Base-by-base conservation (phyloP, 2,329 filamentous ascomycete species). In the Chaetomium sp. region DNA sequence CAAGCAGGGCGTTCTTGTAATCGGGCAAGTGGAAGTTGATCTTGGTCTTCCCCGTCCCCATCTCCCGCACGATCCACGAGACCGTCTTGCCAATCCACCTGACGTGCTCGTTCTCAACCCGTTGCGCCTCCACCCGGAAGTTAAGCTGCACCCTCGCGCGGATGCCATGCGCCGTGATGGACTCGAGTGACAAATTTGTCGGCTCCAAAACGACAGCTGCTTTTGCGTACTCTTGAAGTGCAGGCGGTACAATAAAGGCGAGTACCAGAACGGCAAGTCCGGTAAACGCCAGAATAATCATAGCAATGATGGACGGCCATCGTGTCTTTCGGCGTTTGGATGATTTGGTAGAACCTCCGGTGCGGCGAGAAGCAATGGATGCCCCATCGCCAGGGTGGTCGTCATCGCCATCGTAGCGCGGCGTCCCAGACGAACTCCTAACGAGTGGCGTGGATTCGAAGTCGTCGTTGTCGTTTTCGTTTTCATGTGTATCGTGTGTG, bases 151-250 rank as follows among this genome's bases (percentile, higher is more conserved):
- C 78, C 60, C 90, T 85, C 36, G 89, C 87, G 59, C 80, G 82
- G 7, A 96, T 81, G 10, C 94, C 92, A 56, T 85, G 79, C 6
- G 82, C 68, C 0, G 90, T 96, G 62, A 96, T 87, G 2, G 87
- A 89, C 65, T 94, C 88, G 57, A 99, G 84, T 1, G 91, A 90
- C 19, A 99, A 73, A 62, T 86, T 88, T 5, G 87, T 91, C 1
- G 94, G 89, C 67, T 91, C 84, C 62, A 99, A 81, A 14, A 92
- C 84, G 32, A 86, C 79, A 3, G 91, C 89, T 69, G 91, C 79
- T 71, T 92, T 87, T 49, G 88, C 89, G 71, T 99, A 99, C 67
- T 89, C 81, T 71, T 95, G 84, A 9, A 95, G 82, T 6, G 86
- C 82, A 12, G 87, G 84, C 1, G 92, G 91, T 0, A 87, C 82